Conservation (phyloP, 2,329 filamentous ascomycete genomes). For the Allantophomopsis cytisporea region DNA sequence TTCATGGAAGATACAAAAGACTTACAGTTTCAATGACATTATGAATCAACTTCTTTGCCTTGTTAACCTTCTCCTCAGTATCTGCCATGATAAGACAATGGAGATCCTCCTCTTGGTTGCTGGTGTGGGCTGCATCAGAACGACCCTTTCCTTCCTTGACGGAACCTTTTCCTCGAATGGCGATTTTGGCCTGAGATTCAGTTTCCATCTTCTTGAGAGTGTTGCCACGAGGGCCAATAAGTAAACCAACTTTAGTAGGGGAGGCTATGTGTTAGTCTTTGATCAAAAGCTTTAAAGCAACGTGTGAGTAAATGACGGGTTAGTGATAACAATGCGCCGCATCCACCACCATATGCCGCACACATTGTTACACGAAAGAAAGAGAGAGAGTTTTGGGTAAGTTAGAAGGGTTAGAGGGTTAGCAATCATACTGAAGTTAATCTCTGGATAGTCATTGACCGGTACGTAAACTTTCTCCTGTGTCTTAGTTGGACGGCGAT, state of each 20-base stretch:
- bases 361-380: constrained; percentile 23
- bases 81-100: constrained; percentile 99
- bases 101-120: constrained; percentile 98
- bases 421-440: constrained; percentile 99
- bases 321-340: constrained; percentile 20
- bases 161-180: constrained; percentile 97
- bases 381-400: constrained; percentile 27
- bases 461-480: constrained; percentile 99
- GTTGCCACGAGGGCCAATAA: constrained; percentile 99
- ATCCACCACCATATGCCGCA: constrained; percentile 13
- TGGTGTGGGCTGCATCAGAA: constrained; percentile 96
- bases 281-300: constrained; percentile 19
- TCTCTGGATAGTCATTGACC: constrained; percentile 99
- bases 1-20: constrained; percentile 11
- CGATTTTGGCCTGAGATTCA: constrained; percentile 95
- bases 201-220: constrained; percentile 99
- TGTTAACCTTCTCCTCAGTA: constrained; percentile 98
- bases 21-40: constrained; percentile 96
- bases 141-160: constrained; percentile 99
- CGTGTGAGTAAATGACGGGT: constrained; percentile 16
- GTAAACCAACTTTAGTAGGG: constrained; percentile 91
- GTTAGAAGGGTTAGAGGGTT: constrained; percentile 86
- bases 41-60: constrained; percentile 95
- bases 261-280: constrained; percentile 84
- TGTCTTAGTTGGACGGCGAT: constrained; percentile 97